These are phyloP conservation scores for Podospora sp. DNA, from an alignment of 495 filamentous ascomycete species.

Conservation along the genomic window DNA sequence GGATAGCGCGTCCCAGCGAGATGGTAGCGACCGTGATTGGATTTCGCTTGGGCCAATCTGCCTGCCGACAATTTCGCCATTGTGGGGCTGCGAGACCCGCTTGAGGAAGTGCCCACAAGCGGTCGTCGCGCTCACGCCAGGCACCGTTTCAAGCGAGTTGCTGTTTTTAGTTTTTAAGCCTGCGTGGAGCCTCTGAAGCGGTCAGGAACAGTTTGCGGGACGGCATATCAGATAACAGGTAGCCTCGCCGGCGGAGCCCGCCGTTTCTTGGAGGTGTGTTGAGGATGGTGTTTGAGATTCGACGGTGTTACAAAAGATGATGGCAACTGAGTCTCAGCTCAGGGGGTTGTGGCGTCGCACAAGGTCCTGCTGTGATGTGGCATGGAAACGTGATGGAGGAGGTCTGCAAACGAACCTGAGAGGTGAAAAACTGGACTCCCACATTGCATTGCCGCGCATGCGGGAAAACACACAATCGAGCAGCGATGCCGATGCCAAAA, in stretches of 20 bases:
- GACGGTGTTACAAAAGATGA: neutral
- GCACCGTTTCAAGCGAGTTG: neutral
- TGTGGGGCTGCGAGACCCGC: neutral
- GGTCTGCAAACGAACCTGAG: neutral
- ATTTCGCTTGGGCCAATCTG: too few relatives aligned
- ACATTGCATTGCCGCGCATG: neutral
- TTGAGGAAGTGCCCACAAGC: neutral
- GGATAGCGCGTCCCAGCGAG: slow-evolving; percentile 20
- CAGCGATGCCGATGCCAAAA: neutral
- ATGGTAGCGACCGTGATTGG: slow-evolving; percentile 20
- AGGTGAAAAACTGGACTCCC: neutral
- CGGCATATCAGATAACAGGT: neutral
- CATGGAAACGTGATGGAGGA: neutral
- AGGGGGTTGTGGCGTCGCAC: neutral
- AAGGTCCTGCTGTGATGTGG: neutral
- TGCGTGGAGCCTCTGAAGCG: neutral
- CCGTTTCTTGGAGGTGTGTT: neutral
- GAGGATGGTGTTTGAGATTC: neutral
- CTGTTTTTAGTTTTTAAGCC: neutral
- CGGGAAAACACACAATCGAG: neutral
- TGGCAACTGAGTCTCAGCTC: neutral
- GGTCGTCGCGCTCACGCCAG: too few relatives aligned
- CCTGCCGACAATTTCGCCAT: neutral
- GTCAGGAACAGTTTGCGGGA: neutral
- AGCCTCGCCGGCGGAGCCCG: neutral